Evolutionary conservation across 352 stramenopile species (phyloP), one percentile per base, ranked within the genome.

Genomic region (Hyphochytrium catenoides): DNA sequence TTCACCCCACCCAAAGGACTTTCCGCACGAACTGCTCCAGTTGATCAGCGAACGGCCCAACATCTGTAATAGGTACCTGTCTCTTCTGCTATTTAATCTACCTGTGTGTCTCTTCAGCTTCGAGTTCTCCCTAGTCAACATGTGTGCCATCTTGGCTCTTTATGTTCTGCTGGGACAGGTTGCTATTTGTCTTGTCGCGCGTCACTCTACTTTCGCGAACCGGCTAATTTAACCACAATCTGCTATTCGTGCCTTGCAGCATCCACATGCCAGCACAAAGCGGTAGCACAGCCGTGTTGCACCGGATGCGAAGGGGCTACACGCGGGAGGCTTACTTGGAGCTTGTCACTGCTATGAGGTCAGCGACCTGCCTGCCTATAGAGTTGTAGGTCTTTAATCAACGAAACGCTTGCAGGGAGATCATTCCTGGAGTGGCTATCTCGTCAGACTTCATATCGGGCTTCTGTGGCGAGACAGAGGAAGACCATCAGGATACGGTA

Each of bases 1-100:
- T 33, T 96, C 77, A 16, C 91, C 93, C 3, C 93, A 99, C 52
- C 91, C 93, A 0, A 96, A 98, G 57, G 92, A 99, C 52, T 99
- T 98, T 51, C 88, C 90, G 0, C 63, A 90, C 18, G 73, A 77
- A 28, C 61, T 96, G 11, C 60, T 95, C 22, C 55, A 82, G 28
- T 59, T 85, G 9, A 73, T 89, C 40, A 49, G 58, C 28, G 76
- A 96, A 45, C 66, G 76, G 31, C 37, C 57, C 22, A 98, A 98
- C 54, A 82, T 99, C 37, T 98, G 91, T 54, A 87, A 79, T 46
- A 74, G 85, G 43, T n/a, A n/a, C n/a, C n/a, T n/a, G n/a, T n/a
- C n/a, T n/a, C n/a, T n/a, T n/a, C n/a, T n/a, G n/a, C n/a, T n/a
- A n/a, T n/a, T n/a, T n/a, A n/a, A n/a, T n/a, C n/a, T n/a, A n/a